Percentiles rank a stretch among this genome's conserved stretches.
These are phyloP conservation scores for Zarea fungicola DNA, from an alignment of 2,329 filamentous ascomycete species.

Conservation along the genomic window DNA sequence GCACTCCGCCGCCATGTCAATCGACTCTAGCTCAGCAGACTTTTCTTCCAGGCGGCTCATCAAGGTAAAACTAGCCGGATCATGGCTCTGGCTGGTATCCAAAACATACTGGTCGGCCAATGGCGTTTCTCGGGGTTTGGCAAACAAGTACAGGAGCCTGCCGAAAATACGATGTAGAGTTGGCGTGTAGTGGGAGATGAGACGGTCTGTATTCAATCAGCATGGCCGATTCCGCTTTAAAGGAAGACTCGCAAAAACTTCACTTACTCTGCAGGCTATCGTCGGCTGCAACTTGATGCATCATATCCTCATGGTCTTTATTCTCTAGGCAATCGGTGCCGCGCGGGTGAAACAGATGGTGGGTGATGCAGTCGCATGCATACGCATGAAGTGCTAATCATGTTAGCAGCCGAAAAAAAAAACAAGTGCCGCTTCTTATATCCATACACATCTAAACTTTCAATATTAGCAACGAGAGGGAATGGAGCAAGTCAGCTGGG, in stretches of 20 bases:
- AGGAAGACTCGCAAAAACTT: too few relatives aligned
- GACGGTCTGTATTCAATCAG: too few relatives aligned
- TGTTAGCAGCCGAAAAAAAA: constrained; percentile 15
- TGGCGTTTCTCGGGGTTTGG: constrained; percentile 52
- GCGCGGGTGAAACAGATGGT: constrained; percentile 64
- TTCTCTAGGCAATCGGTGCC: constrained; percentile 56
- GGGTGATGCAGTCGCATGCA: constrained; percentile 63
- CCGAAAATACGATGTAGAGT: constrained; percentile 43
- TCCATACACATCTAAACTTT: constrained; percentile 28
- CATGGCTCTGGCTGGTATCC: constrained; percentile 39
- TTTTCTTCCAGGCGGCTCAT: constrained; percentile 53
- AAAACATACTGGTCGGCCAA: constrained; percentile 56
- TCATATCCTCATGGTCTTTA: constrained; percentile 55
- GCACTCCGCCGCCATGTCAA: constrained; percentile 61
- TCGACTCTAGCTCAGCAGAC: constrained; percentile 38
- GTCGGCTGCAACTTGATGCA: constrained; percentile 64
- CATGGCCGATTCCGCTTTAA: too few relatives aligned
- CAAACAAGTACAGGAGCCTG: constrained; percentile 41
- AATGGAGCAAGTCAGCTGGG: background rate
- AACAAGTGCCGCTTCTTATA: background rate
- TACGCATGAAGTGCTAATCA: constrained; percentile 53
- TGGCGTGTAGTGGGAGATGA: constrained; percentile 54
- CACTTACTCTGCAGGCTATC: constrained; percentile 59
- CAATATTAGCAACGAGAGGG: constrained; percentile 9
- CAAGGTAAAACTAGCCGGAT: constrained; percentile 51